Base-by-base conservation (phyloP, 768 basidiomycete genomes). In the Suillus lakei region DNA sequence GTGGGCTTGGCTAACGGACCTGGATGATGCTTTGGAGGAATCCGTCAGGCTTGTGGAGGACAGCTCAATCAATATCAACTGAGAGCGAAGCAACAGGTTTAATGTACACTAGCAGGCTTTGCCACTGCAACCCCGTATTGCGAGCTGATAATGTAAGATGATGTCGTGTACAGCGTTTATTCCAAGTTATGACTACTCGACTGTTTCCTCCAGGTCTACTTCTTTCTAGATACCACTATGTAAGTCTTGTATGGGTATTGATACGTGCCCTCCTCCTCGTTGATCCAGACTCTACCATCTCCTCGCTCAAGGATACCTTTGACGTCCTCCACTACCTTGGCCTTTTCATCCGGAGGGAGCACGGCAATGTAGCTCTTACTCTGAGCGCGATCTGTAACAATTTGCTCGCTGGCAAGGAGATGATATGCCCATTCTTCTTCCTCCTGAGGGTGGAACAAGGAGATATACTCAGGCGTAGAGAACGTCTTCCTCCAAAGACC, bases 361-460 rank as follows among this genome's bases (percentile, higher is more conserved):
- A 90, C 76, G 0, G 91, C 83, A 51, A 96, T 87, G 76, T 96
- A 98, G 68, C 93, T 95, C 80, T 97, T 98, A 78, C 89, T 94
- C 64, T 82, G 81, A 2, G 89, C 89, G 59, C 95, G 82, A 61
- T 93, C 82, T 43, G 92, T 77, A 8, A 84, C 87, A 23, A 80
- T 80, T 13, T 91, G 81, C 38, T 83, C 78, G 2, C 85, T 88
- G 0, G 85, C 82, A 8, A 81, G 79, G 13, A 91, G 74, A 7
- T 76, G 70, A 70, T 89, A 89, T 1, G 71, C 64, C 83, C 87
- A 91, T 34, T 77, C 71, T 66, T 83, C 80, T 71, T 92, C 87
- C 65, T 88, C 78, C 1, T 84, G 88, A 3, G 84, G 74, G 63
- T 85, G 75, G 76, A 96, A 98, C 63, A 76, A 75, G 53, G 78